Percentiles rank a stretch among this genome's conserved stretches.
Evolutionary conservation across 2,329 filamentous ascomycete genomes (phyloP).

Genomic region (Neoscytalidium dimidiatum): DNA sequence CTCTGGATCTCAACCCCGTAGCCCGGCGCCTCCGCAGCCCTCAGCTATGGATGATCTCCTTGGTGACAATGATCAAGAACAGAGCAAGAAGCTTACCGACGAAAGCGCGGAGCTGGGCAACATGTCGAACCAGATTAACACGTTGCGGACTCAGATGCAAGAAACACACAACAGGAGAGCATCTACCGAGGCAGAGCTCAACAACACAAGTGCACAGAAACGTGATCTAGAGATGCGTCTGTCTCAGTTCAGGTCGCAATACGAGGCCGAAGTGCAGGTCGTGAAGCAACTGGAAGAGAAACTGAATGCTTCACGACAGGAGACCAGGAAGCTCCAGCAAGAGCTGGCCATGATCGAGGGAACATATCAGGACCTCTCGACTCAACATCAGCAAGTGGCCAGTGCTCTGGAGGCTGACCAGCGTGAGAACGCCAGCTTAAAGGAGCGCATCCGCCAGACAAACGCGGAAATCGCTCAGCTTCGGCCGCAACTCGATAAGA

Average conservation of each 20-base stretch:
- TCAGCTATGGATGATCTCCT: slow-evolving; percentile 77
- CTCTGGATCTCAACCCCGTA: slow-evolving; percentile 43
- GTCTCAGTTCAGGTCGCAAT: slow-evolving; percentile 80
- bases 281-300: slow-evolving; percentile 85
- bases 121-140: slow-evolving; percentile 91
- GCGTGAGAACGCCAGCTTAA: slow-evolving; percentile 80
- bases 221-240: slow-evolving; percentile 89
- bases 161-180: slow-evolving; percentile 82
- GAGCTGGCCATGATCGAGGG: slow-evolving; percentile 84
- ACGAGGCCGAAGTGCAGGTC: slow-evolving; percentile 90
- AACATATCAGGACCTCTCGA: slow-evolving; percentile 76
- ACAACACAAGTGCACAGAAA: slow-evolving; percentile 81
- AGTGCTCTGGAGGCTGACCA: slow-evolving; percentile 81
- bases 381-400: slow-evolving; percentile 75
- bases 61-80: slow-evolving; percentile 85
- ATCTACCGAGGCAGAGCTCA: slow-evolving; percentile 78
- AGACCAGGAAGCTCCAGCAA: slow-evolving; percentile 80
- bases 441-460: slow-evolving; percentile 81
- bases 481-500: slow-evolving; percentile 89
- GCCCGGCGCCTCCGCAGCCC: slow-evolving; percentile 39
- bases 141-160: slow-evolving; percentile 89
- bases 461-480: slow-evolving; percentile 82
- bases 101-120: slow-evolving; percentile 94
- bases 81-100: slow-evolving; percentile 82
- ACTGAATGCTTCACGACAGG: slow-evolving; percentile 71